Evolutionary conservation across 192 early-diverging fungal genomes (phyloP).

Genomic region (Umbelopsis isabellina): DNA sequence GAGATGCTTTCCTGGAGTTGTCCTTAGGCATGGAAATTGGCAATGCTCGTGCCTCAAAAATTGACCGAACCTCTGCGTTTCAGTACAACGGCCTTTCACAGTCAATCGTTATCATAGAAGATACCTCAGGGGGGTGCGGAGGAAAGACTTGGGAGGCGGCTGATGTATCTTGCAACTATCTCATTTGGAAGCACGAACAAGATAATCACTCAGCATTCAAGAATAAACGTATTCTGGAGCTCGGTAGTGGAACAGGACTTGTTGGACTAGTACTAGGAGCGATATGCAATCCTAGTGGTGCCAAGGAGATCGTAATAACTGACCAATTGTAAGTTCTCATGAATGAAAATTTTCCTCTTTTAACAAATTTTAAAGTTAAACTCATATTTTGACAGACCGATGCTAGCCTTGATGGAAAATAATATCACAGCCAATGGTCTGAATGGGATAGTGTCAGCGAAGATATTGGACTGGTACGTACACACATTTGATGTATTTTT

Average conservation of each 20-base stretch:
- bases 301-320: slow-evolving; percentile 42
- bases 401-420: slow-evolving; percentile 51
- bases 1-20: slow-evolving; percentile 5
- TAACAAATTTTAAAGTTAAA: neutral
- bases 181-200: slow-evolving; percentile 33
- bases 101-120: neutral
- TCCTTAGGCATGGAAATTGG: neutral
- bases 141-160: slow-evolving; percentile 58
- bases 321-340: slow-evolving; percentile 43
- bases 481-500: neutral
- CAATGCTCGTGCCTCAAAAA: neutral
- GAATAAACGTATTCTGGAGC: slow-evolving; percentile 37
- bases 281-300: slow-evolving; percentile 13
- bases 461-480: slow-evolving; percentile 22
- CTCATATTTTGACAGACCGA: slow-evolving; percentile 23
- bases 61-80: neutral
- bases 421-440: slow-evolving; percentile 45
- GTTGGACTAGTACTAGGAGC: slow-evolving; percentile 48
- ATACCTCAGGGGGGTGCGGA: slow-evolving; percentile 44
- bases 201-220: neutral
- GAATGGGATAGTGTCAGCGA: slow-evolving; percentile 10
- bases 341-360: neutral
- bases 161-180: slow-evolving; percentile 42
- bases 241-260: slow-evolving; percentile 54
- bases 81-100: slow-evolving; percentile 4